Base-by-base conservation (phyloP, 148 eudicot species). In the Chenopodium quinoa region DNA sequence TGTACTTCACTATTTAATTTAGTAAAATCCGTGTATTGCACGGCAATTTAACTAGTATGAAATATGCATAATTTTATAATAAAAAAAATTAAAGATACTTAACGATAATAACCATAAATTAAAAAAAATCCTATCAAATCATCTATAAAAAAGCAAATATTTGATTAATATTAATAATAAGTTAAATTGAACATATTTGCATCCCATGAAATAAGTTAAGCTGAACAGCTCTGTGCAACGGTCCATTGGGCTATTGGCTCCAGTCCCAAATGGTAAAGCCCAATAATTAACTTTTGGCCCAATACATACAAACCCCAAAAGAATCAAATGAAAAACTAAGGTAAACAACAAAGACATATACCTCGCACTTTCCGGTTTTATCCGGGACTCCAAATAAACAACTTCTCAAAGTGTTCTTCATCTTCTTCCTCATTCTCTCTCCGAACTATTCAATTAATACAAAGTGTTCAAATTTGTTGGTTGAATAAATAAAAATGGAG, bases 401-500 rank as follows among this genome's bases (percentile, higher is more conserved):
- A 5, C 44, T 40, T 40, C 44, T 40, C 8, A 6, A 40, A 40
- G 44, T 40, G 44, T 75, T 75, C 27, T 71, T 52, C 74, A 27
- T 54, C 34, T 62, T 23, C 29, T 20, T 31, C 37, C 25, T 62
- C 25, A 20, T 3, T 60, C 9, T 60, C 64, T 60, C 64, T 5
- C 64, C n/a, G 2, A 4, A 60, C 3, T 11, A 32, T 32, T 1
- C 34, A 32, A 32, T 12, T 12, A 54, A 54, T 54, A 12, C 60
- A 54, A 10, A 54, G 17, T 14, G 1, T 62, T 20, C 27, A 22
- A 7, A n/a, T 62, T 62, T 4, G 27, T 1, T 1, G 66, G 27
- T 22, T 12, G 22, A 58, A 19, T 19, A 19, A 32, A 7, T 23
- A 23, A 14, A 37, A 31, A 90, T 91, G 92, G 87, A 85, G 81